Evolutionary conservation across 495 filamentous ascomycete genomes (phyloP).

Genomic region (Penicillium steckii): DNA sequence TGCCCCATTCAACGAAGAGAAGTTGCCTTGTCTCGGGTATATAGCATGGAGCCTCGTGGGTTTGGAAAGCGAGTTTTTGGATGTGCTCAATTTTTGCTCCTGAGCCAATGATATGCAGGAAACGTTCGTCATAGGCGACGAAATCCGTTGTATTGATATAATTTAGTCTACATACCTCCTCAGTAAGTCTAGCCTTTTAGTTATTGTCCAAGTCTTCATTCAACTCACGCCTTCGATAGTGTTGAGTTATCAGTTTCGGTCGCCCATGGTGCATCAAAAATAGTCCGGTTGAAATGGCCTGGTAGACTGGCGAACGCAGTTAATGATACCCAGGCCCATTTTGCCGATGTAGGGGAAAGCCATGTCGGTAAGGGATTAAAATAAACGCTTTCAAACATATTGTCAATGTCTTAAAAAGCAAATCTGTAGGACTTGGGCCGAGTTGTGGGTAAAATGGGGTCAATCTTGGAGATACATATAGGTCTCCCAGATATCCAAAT

Average conservation of each 20-base stretch:
- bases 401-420: neutral
- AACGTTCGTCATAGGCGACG: slow-evolving; percentile 11
- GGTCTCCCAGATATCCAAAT: no score
- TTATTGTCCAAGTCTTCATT: neutral
- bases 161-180: neutral
- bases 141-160: slow-evolving; percentile 13
- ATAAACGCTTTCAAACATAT: neutral
- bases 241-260: neutral
- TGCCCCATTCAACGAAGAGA: slow-evolving; percentile 17
- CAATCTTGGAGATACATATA: no score
- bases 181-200: neutral
- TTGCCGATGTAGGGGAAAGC: neutral
- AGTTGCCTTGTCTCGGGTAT: slow-evolving; percentile 11
- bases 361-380: neutral
- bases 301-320: neutral
- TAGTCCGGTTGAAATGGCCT: neutral
- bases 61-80: slow-evolving; percentile 11
- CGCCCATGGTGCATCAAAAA: neutral
- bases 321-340: neutral
- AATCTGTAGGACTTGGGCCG: neutral
- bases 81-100: slow-evolving; percentile 13
- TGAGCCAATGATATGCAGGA: slow-evolving; percentile 11
- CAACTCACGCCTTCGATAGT: neutral
- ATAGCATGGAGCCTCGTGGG: slow-evolving; percentile 13
- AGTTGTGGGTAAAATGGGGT: no score